Base-by-base conservation (phyloP, 257 asterid species). In the Fraxinus cuspidata region DNA sequence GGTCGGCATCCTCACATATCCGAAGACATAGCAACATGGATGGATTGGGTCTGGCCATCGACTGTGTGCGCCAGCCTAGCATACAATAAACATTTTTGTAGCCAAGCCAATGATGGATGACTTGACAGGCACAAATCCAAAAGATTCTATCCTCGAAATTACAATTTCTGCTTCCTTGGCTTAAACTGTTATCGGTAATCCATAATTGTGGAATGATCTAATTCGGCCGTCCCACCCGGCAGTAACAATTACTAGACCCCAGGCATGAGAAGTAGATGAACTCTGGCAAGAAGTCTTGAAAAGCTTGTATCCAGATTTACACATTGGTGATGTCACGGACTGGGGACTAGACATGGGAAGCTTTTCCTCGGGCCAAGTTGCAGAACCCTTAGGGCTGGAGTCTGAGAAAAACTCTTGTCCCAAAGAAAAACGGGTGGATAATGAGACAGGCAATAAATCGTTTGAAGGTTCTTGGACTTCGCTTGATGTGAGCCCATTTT, bases 281-380 rank as follows among this genome's bases (percentile, higher is more conserved):
- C 89, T 89, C 87, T 88, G 95, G 84, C 83, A 92, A 49, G 97
- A 89, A 9, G 83, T 78, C 83, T 83, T 90, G 77, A 94, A 90
- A 47, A 94, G 87, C 83, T 85, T 93, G 86, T 85, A 87, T 82
- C 87, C 86, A n/a, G 97, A 85, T 88, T 85, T 95, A 73, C 90
- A 83, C 83, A 93, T 70, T 9, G 81, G 81, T 32, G 92, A 78
- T 19, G 86, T 64, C 0, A 12, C 16, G 16, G 49, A 74, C 37
- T 42, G 68, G 47, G 84, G 9, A 86, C 87, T 42, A 11, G 94
- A 80, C 10, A 74, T 19, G 0, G 92, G 95, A 73, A 92, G 99
- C 88, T 93, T 96, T 81, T 96, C 99, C 82, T 96, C 99, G 0
- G 99, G 99, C 99, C 99, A 96, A 53, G 99, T 96, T n/a, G 97